Conservation (phyloP, 1,139 yeast genomes). For the Candida glucosophila region DNA sequence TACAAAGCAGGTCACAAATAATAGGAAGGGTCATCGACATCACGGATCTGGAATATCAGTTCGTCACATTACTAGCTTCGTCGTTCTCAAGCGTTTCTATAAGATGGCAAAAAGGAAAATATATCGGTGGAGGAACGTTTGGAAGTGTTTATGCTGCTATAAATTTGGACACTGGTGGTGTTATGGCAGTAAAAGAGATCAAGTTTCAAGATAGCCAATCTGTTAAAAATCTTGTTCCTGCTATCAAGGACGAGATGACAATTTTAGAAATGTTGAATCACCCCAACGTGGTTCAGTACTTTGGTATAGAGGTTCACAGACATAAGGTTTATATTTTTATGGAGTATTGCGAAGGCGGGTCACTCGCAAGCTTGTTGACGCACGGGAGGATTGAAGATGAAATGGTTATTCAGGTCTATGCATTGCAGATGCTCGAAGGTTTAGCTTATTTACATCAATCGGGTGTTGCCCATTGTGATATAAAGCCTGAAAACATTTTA, state of each 20-base stretch:
- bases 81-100: constrained; percentile 86
- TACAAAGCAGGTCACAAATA: constrained; percentile 40
- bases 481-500: constrained; percentile 89
- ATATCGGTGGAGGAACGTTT: constrained; percentile 92
- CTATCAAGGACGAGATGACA: constrained; percentile 93
- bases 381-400: constrained; percentile 96
- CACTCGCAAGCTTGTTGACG: constrained; percentile 66
- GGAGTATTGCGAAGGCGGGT: constrained; percentile 98
- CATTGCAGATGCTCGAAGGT: constrained; percentile 92
- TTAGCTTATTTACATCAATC: constrained; percentile 89
- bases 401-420: constrained; percentile 81
- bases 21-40: constrained; percentile 89
- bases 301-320: constrained; percentile 94
- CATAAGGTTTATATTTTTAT: constrained; percentile 92
- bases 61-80: constrained; percentile 77
- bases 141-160: constrained; percentile 92
- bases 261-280: constrained; percentile 91
- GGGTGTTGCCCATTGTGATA: constrained; percentile 95
- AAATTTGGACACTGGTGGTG: constrained; percentile 89
- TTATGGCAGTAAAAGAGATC: constrained; percentile 95
- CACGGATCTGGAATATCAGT: constrained; percentile 79
- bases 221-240: constrained; percentile 76
- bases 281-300: constrained; percentile 93
- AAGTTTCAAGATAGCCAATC: constrained; percentile 85
- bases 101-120: constrained; percentile 95